Conservation (phyloP, 345 rosid genomes). For the Erodium maritimum region DNA sequence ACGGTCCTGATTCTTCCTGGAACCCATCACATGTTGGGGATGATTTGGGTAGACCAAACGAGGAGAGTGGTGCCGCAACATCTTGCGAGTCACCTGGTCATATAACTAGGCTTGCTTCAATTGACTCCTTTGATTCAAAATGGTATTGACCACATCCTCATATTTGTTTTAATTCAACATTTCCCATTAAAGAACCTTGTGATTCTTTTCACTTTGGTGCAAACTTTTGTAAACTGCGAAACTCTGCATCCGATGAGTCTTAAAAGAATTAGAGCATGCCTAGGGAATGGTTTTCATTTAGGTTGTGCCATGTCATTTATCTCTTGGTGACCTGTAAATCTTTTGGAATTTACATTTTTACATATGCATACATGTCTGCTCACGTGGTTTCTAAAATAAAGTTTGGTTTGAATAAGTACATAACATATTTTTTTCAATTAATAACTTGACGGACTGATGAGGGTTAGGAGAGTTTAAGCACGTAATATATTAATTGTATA, state of each 20-base stretch:
- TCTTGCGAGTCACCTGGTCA: slow-evolving; percentile 54
- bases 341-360: too few relatives aligned
- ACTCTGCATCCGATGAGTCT: not conserved
- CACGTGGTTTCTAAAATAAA: too few relatives aligned
- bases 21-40: slow-evolving; percentile 68
- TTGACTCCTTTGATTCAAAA: slow-evolving; percentile 96
- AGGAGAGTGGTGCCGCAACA: slow-evolving; percentile 38
- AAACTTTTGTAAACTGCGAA: not conserved
- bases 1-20: slow-evolving; percentile 51
- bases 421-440: too few relatives aligned
- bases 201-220: slow-evolving; percentile 4
- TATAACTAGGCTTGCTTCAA: slow-evolving; percentile 87
- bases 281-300: not conserved
- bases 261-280: not conserved
- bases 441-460: too few relatives aligned
- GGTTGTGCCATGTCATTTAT: too few relatives aligned
- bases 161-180: not conserved
- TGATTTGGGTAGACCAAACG: slow-evolving; percentile 33
- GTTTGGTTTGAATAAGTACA: too few relatives aligned
- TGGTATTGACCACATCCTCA: slow-evolving; percentile 43
- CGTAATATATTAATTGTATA: too few relatives aligned
- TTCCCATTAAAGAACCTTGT: not conserved
- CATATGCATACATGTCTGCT: too few relatives aligned
- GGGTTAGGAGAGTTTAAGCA: too few relatives aligned
- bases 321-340: too few relatives aligned